Base-by-base conservation (phyloP, 352 stramenopile genomes). In the Globisporangium paddicum region DNA sequence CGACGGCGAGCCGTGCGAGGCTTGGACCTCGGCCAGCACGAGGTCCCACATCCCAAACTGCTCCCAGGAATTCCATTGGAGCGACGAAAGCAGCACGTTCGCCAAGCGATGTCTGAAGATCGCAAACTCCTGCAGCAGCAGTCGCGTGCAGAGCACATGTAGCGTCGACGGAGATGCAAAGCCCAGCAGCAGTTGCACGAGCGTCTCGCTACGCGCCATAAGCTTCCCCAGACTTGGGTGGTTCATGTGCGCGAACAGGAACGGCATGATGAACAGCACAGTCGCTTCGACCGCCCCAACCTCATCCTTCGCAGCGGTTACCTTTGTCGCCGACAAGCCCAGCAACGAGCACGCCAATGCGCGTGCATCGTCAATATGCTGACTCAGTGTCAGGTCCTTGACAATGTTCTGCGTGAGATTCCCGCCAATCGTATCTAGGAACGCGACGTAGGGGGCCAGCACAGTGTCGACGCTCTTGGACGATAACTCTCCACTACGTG, bases 31-130 rank as follows among this genome's bases (percentile, higher is more conserved):
- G 0, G 76, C 69, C 0, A 90, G 57, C 6, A 93, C 73, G 14
- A 94, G 68, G 61, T 94, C 85, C 85, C 85, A 94, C 57, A 91
- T 69, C 1, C 74, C 75, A 44, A 79, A 88, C 62, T 94, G 85
- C 51, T 94, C 82, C 82, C 82, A 94, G 18, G 85, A 92, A 14
- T 65, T 91, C 85, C 85, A 94, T 51, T 87, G 66, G 13, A 94
- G 66, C 16, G 85, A 94, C 26, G 82, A 82, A 6, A 93, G 64
- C 18, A 94, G 60, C 3, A 90, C 72, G 40, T 84, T 93, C 16
- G 82, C 69, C 16, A 91, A 62, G 1, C 79, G 82, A n/a, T 72
- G 80, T 49, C 78, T 77, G 40, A 92, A 84, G 46, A 95, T 69
- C 7, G 74, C 69, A 58, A 92, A 93, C 50, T 95, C 83, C 38